Percentiles rank a stretch among this genome's conserved stretches.
phyloP scores from a whole-genome alignment of 371 early-diverging fungal species.

The Mortierella sp. region DNA sequence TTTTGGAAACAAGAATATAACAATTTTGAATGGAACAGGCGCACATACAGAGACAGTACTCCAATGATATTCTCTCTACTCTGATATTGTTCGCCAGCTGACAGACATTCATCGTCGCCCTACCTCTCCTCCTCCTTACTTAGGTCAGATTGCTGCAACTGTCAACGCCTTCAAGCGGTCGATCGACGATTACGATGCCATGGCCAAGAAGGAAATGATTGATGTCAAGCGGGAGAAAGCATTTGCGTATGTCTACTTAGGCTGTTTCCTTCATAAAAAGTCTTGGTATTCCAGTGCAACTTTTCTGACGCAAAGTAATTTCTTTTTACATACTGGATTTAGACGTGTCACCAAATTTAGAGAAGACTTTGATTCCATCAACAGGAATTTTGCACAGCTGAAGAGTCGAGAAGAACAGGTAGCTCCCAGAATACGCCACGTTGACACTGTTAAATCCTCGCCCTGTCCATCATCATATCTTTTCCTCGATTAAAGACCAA shows the following conservation, averaged over 20 bases:
- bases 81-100: constrained; percentile 1
- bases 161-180: constrained; percentile 76
- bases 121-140: neutral
- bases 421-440: neutral
- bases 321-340: neutral
- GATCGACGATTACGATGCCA: constrained; percentile 78
- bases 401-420: constrained; percentile 69
- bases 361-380: constrained; percentile 70
- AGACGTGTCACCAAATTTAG: constrained; percentile 77
- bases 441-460: neutral
- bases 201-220: constrained; percentile 82
- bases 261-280: neutral
- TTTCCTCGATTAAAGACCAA: neutral
- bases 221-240: constrained; percentile 82
- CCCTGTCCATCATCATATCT: neutral
- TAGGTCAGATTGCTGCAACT: constrained; percentile 80
- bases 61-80: neutral
- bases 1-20: constrained; percentile 11
- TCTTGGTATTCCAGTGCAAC: neutral
- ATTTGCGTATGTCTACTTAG: constrained; percentile 64
- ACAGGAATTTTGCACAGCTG: constrained; percentile 64
- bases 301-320: neutral
- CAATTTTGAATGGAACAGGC: too few relatives aligned
- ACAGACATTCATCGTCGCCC: neutral
- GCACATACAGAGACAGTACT: neutral